Percentiles rank a stretch among this genome's conserved stretches.
Evolutionary conservation across 2,329 filamentous ascomycete species (phyloP).

Genomic region (Fusarium sp.): DNA sequence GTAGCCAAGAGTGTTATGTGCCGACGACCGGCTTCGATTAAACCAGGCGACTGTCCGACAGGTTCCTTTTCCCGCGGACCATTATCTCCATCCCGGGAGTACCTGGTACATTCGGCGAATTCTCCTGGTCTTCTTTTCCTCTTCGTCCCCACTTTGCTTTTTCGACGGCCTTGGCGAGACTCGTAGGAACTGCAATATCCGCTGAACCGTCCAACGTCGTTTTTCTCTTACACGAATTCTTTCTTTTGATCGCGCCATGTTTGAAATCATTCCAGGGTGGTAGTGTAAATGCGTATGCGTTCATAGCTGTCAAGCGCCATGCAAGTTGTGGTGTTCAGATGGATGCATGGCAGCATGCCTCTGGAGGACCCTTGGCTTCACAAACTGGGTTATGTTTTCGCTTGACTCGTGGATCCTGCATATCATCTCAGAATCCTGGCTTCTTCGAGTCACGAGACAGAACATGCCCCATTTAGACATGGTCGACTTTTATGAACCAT

Average conservation of each 20-base stretch:
- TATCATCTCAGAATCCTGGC: conserved; percentile 47
- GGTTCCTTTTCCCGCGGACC: conserved; percentile 31
- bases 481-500: background rate
- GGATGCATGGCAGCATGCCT: conserved; percentile 28
- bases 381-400: conserved; percentile 40
- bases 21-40: conserved; percentile 27
- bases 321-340: conserved; percentile 2
- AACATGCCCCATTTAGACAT: conserved; percentile 19
- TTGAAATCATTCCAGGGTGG: background rate
- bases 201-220: conserved; percentile 5
- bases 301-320: background rate
- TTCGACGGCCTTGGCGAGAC: conserved; percentile 26
- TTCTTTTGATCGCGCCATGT: conserved; percentile 6
- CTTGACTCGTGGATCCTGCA: conserved; percentile 54
- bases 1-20: conserved; percentile 22
- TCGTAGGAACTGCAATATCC: conserved; percentile 20
- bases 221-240: background rate
- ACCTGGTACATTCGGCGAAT: conserved; percentile 37
- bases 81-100: conserved; percentile 22
- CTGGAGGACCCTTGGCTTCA: conserved; percentile 21
- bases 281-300: background rate
- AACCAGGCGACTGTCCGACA: conserved; percentile 26
- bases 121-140: conserved; percentile 24
- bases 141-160: conserved; percentile 25
- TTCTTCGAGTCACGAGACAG: conserved; percentile 46